A percentile compares a stretch with the other conserved stretches of the same genome.
Conservation (phyloP, 2,329 filamentous ascomycete species). For the Aureobasidium sp. region DNA sequence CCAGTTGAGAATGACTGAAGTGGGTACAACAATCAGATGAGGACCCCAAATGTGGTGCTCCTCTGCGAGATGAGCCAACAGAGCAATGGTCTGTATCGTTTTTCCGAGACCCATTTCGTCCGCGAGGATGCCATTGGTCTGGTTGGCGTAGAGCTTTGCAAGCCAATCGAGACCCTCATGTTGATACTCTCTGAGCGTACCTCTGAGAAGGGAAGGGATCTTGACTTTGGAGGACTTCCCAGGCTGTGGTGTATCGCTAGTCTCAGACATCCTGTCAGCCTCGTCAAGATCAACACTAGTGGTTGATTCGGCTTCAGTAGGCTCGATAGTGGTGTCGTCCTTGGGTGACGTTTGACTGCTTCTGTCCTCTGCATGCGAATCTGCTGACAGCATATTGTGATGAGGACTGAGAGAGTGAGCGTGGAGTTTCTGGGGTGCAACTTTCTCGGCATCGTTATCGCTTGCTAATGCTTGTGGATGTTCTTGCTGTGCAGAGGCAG, state of each 20-base stretch:
- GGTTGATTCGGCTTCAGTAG: slow-evolving; percentile 17
- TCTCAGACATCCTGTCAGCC: slow-evolving; percentile 13
- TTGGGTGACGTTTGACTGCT: slow-evolving; percentile 16
- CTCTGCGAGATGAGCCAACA: slow-evolving; percentile 86
- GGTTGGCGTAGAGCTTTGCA: slow-evolving; percentile 80
- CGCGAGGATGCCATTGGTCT: slow-evolving; percentile 90
- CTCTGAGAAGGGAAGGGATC: slow-evolving; percentile 69
- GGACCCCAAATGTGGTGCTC: slow-evolving; percentile 90
- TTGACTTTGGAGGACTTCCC: slow-evolving; percentile 22
- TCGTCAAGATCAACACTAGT: slow-evolving; percentile 17
- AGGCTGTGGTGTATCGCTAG: slow-evolving; percentile 16
- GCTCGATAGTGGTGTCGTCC: slow-evolving; percentile 16
- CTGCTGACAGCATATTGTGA: slow-evolving; percentile 12
- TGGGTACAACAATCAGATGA: slow-evolving; percentile 91
- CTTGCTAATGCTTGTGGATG: not conserved
- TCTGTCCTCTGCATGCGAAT: slow-evolving; percentile 15
- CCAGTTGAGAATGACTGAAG: slow-evolving; percentile 98
- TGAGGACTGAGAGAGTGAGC: not conserved
- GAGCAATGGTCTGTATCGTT: slow-evolving; percentile 93
- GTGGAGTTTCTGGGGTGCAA: not conserved
- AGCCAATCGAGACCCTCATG: slow-evolving; percentile 97
- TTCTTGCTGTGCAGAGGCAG: not conserved
- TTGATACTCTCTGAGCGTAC: slow-evolving; percentile 88
- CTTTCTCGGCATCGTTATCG: not conserved
- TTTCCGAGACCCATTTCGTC: slow-evolving; percentile 99